A percentile compares a stretch with the other conserved stretches of the same genome.
phyloP scores from a whole-genome alignment of 768 basidiomycete species.

The Lepiota venenata region DNA sequence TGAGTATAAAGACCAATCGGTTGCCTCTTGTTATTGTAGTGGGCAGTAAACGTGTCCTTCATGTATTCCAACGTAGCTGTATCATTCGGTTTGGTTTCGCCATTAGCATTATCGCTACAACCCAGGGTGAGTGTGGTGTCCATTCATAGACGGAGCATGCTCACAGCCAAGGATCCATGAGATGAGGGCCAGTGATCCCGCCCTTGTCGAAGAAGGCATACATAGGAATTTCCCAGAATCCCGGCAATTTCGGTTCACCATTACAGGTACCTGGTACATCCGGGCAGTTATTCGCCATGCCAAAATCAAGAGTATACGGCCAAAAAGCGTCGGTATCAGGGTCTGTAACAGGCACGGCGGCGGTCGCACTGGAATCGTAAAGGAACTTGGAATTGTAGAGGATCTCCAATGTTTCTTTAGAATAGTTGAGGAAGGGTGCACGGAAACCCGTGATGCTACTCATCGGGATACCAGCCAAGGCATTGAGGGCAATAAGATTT shows the following conservation, averaged over 20 bases:
- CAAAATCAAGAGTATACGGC: conserved; percentile 81
- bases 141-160: conserved; percentile 18
- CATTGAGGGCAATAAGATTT: conserved; percentile 75
- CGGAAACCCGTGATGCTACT: conserved; percentile 67
- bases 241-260: conserved; percentile 68
- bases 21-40: conserved; percentile 73
- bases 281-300: conserved; percentile 77
- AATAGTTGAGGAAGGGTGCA: conserved; percentile 71
- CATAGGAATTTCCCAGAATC: conserved; percentile 87
- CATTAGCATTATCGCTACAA: conserved; percentile 52
- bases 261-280: conserved; percentile 52
- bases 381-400: conserved; percentile 57
- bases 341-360: conserved; percentile 65
- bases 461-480: conserved; percentile 74
- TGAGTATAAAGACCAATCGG: conserved; percentile 83
- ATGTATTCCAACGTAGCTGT: conserved; percentile 66
- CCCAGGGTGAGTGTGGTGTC: not conserved
- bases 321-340: conserved; percentile 71
- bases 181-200: conserved; percentile 54
- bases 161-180: conserved; percentile 85
- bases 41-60: conserved; percentile 68
- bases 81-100: conserved; percentile 47
- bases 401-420: conserved; percentile 54
- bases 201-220: conserved; percentile 68
- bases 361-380: conserved; percentile 65